Evolutionary conservation across 2,329 filamentous ascomycete species (phyloP).

Genomic region (Exserohilum rostratum): DNA sequence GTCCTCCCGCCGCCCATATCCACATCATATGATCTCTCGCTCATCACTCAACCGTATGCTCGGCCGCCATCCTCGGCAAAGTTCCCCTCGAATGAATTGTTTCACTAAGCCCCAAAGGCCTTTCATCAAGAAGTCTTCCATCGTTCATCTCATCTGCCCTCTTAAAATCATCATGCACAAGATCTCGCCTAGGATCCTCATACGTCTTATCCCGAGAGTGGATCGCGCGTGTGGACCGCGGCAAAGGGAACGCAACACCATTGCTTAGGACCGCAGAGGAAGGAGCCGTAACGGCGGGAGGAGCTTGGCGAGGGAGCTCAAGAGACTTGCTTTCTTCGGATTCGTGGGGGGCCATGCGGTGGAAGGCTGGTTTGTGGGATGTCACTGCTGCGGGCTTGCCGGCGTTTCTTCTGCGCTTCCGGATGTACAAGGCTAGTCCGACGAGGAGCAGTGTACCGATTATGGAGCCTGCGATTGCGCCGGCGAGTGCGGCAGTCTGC

Average conservation of each 20-base stretch:
- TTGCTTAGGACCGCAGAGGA: constrained; percentile 1
- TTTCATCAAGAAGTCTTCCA: constrained; percentile 24
- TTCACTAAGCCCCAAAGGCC: constrained; percentile 23
- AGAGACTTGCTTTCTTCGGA: constrained; percentile 15
- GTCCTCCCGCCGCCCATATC: background rate
- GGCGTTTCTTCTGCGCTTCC: constrained; percentile 7
- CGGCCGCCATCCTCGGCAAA: constrained; percentile 18
- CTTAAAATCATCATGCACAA: constrained; percentile 16
- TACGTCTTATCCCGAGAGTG: constrained; percentile 2
- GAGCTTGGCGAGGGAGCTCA: constrained; percentile 15
- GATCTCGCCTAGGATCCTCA: constrained; percentile 15
- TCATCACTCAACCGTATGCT: constrained; percentile 16
- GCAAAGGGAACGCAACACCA: constrained; percentile 13
- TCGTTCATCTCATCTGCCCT: constrained; percentile 23
- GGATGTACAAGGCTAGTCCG: constrained; percentile 9
- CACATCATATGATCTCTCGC: background rate
- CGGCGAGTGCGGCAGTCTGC: constrained; percentile 12
- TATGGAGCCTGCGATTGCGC: constrained; percentile 11
- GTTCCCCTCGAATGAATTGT: constrained; percentile 23
- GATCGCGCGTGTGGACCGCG: background rate
- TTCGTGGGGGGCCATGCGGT: background rate
- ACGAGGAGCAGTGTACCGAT: constrained; percentile 18
- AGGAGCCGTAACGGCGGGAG: background rate
- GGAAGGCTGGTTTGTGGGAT: constrained; percentile 8
- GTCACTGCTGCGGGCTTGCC: constrained; percentile 6